Evolutionary conservation across 1,139 yeast genomes (phyloP), one percentile per base, ranked within the genome.

Genomic region (Nadsonia commutata): DNA sequence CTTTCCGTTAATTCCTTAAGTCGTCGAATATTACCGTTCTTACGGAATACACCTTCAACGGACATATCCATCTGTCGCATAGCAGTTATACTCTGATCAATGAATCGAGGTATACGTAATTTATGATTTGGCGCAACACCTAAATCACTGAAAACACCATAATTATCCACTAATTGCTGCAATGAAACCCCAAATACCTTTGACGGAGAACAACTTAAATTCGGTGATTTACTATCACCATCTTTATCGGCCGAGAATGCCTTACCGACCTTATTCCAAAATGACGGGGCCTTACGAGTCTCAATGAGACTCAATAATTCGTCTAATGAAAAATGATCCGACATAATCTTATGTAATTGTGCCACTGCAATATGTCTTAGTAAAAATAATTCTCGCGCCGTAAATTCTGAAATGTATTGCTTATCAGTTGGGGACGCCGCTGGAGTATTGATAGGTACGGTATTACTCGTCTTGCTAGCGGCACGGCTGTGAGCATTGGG

Each of bases 31-130:
- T 93, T 93, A 56, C 99, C 99, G 58, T 93, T 93, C 57, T 88
- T 82, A 55, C 99, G 74, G 68, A 93, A 93, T 8, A 93, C 82
- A 46, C 98, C 98, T 62, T 90, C 98, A 18, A 86, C 90, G 2
- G 96, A 83, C 84, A 93, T 80, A 64, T 90, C 97, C 68, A 84
- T 85, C 47, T 83, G 94, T 46, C 84, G 74, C 66, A 93, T 74
- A 1, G 94, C 84, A 41, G 76, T 74, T 40, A 93, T 75, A 17
- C 88, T 67, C 55, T 90, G 97, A 56, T 90, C 97, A 43, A 93
- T 71, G 39, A 93, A 70, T 43, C 84, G 74, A 0, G 99, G 99
- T 39, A 93, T 82, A 38, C 80, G 71, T 40, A 90, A 70, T 18
- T 50, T 42, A 16, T 64, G 62, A 0, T 78, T 67, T 0, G 94